A percentile compares a stretch with the other conserved stretches of the same genome.
Evolutionary conservation across 2,329 filamentous ascomycete genomes (phyloP).

Genomic region (Zopfia rhizophila): DNA sequence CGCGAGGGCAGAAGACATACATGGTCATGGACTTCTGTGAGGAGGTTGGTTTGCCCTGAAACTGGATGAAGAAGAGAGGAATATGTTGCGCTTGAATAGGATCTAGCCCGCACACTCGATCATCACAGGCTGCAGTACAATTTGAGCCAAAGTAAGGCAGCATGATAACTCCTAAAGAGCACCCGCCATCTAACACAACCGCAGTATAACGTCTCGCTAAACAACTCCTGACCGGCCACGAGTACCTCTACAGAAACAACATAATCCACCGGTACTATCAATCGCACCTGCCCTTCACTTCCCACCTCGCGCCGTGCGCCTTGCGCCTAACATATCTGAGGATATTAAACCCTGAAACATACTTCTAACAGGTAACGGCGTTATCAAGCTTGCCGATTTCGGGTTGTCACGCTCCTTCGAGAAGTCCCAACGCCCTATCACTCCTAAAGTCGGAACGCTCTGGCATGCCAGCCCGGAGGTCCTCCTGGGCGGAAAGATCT

Average conservation of each 20-base stretch:
- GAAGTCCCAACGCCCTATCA: conserved; percentile 46
- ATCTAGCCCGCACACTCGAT: conserved; percentile 51
- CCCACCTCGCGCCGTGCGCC: conserved; percentile 5
- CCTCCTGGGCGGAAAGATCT: conserved; percentile 18
- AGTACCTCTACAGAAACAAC: conserved; percentile 48
- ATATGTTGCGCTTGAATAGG: conserved; percentile 25
- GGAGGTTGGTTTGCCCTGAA: conserved; percentile 34
- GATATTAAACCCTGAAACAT: conserved; percentile 52
- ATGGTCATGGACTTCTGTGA: conserved; percentile 54
- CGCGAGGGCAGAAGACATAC: conserved; percentile 44
- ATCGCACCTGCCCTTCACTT: background rate
- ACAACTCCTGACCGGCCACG: conserved; percentile 51
- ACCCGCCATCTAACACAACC: background rate
- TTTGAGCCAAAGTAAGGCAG: conserved; percentile 41
- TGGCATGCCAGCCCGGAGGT: conserved; percentile 27
- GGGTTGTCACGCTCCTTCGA: conserved; percentile 48
- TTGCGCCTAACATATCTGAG: conserved; percentile 26
- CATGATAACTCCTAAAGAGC: background rate
- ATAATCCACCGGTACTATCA: conserved; percentile 46
- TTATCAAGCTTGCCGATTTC: conserved; percentile 51
- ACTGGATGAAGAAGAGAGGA: conserved; percentile 12
- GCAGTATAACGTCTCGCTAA: conserved; percentile 48
- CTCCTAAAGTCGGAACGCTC: conserved; percentile 35
- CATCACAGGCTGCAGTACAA: conserved; percentile 45
- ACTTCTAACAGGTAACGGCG: conserved; percentile 45